Percentiles rank a stretch among this genome's conserved stretches.
These are phyloP conservation scores for Alternaria incomplexa DNA, from an alignment of 2,329 filamentous ascomycete species.

Conservation along the genomic window DNA sequence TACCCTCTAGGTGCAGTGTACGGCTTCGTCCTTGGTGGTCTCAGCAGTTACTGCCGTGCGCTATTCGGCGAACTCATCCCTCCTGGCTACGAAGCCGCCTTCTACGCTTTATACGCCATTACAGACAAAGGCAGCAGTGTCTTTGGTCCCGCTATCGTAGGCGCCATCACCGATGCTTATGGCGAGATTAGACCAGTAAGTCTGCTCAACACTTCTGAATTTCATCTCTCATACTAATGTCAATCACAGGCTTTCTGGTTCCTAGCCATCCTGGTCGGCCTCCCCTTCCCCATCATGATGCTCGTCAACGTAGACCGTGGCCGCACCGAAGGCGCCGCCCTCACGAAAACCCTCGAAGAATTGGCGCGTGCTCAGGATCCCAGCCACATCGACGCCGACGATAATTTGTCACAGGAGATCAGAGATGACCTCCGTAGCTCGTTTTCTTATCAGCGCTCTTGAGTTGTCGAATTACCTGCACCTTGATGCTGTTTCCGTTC, in stretches of 20 bases:
- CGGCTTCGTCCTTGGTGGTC: constrained; percentile 89
- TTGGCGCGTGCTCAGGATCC: constrained; percentile 19
- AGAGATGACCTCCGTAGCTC: constrained; percentile 19
- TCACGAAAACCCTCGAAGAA: constrained; percentile 48
- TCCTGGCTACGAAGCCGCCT: constrained; percentile 91
- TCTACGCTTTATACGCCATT: constrained; percentile 95
- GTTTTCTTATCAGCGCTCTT: constrained; percentile 24
- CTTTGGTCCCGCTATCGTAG: constrained; percentile 93
- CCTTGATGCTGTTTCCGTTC: neutral
- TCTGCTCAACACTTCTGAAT: neutral
- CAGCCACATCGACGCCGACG: constrained; percentile 3
- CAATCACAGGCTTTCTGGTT: constrained; percentile 78
- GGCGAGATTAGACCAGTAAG: constrained; percentile 56
- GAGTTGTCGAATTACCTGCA: neutral
- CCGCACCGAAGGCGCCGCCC: constrained; percentile 49
- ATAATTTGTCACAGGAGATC: constrained; percentile 19
- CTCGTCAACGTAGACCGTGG: constrained; percentile 78
- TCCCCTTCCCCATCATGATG: constrained; percentile 84
- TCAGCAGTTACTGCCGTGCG: constrained; percentile 89
- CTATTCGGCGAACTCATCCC: constrained; percentile 94
- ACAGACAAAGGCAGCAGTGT: constrained; percentile 95
- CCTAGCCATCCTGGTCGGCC: constrained; percentile 79
- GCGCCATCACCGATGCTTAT: constrained; percentile 80
- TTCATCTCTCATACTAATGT: neutral
- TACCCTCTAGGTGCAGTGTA: constrained; percentile 90